A percentile compares a stretch with the other conserved stretches of the same genome.
These are phyloP conservation scores for Cladosporium colombiae DNA, from an alignment of 2,329 filamentous ascomycete species.

Conservation along the genomic window DNA sequence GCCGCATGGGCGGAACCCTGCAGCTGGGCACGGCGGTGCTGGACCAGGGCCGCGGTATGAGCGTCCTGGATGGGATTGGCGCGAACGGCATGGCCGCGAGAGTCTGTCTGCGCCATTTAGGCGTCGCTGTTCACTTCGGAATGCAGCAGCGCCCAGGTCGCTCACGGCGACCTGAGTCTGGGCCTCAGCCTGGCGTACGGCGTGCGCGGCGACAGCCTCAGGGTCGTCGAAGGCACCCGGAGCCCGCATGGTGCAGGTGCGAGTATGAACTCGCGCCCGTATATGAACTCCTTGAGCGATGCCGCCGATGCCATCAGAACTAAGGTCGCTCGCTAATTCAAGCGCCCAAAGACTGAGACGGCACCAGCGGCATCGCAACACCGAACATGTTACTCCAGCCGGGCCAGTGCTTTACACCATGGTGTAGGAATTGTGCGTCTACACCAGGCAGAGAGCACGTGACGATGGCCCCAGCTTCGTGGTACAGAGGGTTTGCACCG, in stretches of 20 bases:
- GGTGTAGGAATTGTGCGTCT: conserved; percentile 32
- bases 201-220: background rate
- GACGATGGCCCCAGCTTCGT: conserved; percentile 34
- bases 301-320: background rate
- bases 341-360: background rate
- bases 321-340: background rate
- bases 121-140: background rate
- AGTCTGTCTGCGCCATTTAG: background rate
- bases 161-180: background rate
- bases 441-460: conserved; percentile 6
- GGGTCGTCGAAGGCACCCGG: background rate
- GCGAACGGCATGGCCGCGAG: background rate
- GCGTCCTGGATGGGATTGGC: background rate
- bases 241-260: background rate
- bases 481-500: no score
- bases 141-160: background rate
- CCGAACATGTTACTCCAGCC: background rate
- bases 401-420: background rate
- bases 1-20: background rate
- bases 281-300: background rate
- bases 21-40: background rate
- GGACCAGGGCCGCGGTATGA: background rate
- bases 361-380: background rate
- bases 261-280: no score
- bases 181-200: background rate